Percentiles rank a stretch among this genome's conserved stretches.
phyloP scores from a whole-genome alignment of 441 rosid genomes.

The Biscutella laevigata region DNA sequence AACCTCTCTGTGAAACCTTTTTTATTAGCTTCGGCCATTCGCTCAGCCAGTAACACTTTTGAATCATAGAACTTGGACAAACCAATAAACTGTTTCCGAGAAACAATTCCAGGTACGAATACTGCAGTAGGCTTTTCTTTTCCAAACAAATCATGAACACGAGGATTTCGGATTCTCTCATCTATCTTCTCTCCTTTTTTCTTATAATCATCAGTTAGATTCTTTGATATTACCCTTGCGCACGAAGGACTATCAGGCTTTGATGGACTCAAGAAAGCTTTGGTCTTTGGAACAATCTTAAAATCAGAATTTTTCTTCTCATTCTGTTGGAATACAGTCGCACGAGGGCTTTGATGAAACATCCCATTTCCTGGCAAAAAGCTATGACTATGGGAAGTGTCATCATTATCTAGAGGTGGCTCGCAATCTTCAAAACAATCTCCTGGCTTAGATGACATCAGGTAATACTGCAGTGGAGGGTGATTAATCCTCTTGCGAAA shows the following conservation, averaged over 20 bases:
- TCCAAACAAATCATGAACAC: constrained; percentile 28
- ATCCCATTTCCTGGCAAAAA: constrained; percentile 24
- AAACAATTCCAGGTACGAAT: constrained; percentile 39
- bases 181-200: constrained; percentile 34
- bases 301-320: constrained; percentile 31
- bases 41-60: constrained; percentile 23
- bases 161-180: constrained; percentile 26
- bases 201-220: constrained; percentile 29
- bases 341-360: constrained; percentile 27
- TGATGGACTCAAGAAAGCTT: constrained; percentile 26
- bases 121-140: constrained; percentile 37
- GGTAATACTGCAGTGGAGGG: constrained; percentile 46
- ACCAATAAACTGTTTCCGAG: constrained; percentile 28
- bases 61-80: constrained; percentile 33
- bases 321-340: constrained; percentile 23
- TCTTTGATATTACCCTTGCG: constrained; percentile 29
- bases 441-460: constrained; percentile 37
- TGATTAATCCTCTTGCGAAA: constrained; percentile 31
- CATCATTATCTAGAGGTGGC: constrained; percentile 27
- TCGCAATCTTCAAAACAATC: constrained; percentile 25
- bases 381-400: constrained; percentile 27
- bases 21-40: constrained; percentile 34
- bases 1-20: constrained; percentile 33
- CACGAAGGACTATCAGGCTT: constrained; percentile 29
- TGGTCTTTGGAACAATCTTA: constrained; percentile 25